Percentiles rank a stretch among this genome's conserved stretches.
Conservation (phyloP, 177 flowering plant genomes). For the Vitis hybrid region DNA sequence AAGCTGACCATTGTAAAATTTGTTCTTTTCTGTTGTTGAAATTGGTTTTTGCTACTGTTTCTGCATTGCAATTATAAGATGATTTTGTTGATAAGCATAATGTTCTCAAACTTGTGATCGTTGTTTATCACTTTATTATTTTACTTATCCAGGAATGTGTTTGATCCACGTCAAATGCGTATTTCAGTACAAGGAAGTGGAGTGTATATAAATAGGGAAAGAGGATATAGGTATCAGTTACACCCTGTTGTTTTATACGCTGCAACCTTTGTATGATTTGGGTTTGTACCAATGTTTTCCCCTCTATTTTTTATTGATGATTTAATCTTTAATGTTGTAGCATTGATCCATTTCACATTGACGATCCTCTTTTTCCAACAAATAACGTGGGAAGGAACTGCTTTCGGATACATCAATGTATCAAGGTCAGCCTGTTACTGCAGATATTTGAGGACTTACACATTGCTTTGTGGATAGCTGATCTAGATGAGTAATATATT, state of each 20-base stretch:
- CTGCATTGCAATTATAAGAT: background rate
- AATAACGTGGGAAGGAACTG: slow-evolving; percentile 96
- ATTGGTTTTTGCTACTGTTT: background rate
- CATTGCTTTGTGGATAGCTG: background rate
- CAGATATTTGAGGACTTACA: background rate
- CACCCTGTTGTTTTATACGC: slow-evolving; percentile 8
- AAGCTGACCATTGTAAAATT: background rate
- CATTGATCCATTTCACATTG: slow-evolving; percentile 93
- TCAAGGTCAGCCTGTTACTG: slow-evolving; percentile 57
- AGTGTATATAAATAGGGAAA: slow-evolving; percentile 75
- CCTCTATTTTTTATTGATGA: slow-evolving; percentile 1
- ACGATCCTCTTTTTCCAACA: slow-evolving; percentile 90
- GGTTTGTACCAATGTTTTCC: background rate
- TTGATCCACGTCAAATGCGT: slow-evolving; percentile 98
- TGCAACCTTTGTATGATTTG: background rate
- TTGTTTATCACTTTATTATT: background rate
- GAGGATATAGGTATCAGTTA: slow-evolving; percentile 71
- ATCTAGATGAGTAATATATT: too few relatives aligned
- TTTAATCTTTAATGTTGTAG: slow-evolving; percentile 39
- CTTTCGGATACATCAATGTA: slow-evolving; percentile 95
- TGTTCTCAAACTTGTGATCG: background rate
- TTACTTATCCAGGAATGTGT: slow-evolving; percentile 66
- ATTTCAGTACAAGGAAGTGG: slow-evolving; percentile 94
- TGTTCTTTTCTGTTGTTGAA: background rate
- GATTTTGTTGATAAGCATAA: too few relatives aligned